Conservation (phyloP, 2,329 filamentous ascomycete species). For the Phialophora verrucosa region DNA sequence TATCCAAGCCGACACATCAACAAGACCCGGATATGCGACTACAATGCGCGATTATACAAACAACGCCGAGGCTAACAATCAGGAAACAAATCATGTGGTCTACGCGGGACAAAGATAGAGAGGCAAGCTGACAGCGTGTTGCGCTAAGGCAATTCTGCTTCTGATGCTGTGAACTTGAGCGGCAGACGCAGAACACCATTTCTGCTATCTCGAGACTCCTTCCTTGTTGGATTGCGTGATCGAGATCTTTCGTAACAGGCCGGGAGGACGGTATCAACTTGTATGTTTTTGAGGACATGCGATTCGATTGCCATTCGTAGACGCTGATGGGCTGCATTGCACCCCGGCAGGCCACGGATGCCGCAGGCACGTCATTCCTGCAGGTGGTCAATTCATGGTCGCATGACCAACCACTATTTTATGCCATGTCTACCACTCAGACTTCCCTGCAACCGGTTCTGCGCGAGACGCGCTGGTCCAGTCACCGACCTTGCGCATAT, state of each 20-base stretch:
- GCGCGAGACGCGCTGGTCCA: background rate
- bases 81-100: background rate
- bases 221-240: background rate
- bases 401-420: slow-evolving; percentile 29
- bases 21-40: background rate
- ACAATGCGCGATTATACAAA: slow-evolving; percentile 2
- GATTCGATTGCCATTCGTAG: background rate
- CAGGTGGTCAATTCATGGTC: slow-evolving; percentile 28
- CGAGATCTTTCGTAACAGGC: background rate
- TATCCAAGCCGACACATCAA: background rate
- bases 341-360: slow-evolving; percentile 23
- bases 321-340: background rate
- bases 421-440: slow-evolving; percentile 13
- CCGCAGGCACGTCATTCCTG: slow-evolving; percentile 31
- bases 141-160: background rate
- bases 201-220: background rate
- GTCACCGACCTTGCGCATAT: background rate
- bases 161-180: background rate
- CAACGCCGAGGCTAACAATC: background rate
- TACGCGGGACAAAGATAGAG: background rate
- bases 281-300: slow-evolving; percentile 6
- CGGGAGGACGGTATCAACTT: background rate
- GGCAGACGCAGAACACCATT: background rate
- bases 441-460: background rate
- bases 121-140: background rate